phyloP scores from a whole-genome alignment of 495 filamentous ascomycete species.

The Tuber magnatum region DNA sequence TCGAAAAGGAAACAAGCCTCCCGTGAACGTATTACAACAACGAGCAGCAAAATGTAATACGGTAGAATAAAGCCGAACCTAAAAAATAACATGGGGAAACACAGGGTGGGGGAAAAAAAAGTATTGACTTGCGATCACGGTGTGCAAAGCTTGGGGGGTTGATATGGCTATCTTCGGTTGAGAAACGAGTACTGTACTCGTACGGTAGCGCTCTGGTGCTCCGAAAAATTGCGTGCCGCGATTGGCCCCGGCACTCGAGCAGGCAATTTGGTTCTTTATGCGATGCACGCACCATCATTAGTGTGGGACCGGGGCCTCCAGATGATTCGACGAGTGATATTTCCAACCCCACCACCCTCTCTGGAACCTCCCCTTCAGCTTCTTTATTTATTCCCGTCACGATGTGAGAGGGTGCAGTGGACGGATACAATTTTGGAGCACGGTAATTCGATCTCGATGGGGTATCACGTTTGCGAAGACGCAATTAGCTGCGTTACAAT shows the following conservation, averaged over 20 bases:
- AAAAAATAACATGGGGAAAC: neutral
- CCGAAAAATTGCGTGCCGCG: neutral
- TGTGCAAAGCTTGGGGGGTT: neutral
- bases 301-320: neutral
- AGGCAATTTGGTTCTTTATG: neutral
- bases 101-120: neutral
- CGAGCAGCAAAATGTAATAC: neutral
- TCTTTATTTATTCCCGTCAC: neutral
- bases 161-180: neutral
- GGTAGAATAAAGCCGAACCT: neutral
- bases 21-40: neutral
- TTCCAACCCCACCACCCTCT: neutral
- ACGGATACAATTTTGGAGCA: neutral
- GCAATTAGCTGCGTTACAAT: neutral
- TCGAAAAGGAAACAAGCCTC: neutral
- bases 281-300: neutral
- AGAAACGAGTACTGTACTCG: too few species aligned
- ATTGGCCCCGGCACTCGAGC: neutral
- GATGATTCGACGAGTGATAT: constrained; percentile 1
- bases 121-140: neutral
- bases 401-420: neutral
- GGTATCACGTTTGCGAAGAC: neutral
- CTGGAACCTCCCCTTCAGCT: neutral
- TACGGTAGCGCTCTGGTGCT: neutral
- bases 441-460: constrained; percentile 1